phyloP scores from a whole-genome alignment of 768 basidiomycete genomes.

The Postia placenta region DNA sequence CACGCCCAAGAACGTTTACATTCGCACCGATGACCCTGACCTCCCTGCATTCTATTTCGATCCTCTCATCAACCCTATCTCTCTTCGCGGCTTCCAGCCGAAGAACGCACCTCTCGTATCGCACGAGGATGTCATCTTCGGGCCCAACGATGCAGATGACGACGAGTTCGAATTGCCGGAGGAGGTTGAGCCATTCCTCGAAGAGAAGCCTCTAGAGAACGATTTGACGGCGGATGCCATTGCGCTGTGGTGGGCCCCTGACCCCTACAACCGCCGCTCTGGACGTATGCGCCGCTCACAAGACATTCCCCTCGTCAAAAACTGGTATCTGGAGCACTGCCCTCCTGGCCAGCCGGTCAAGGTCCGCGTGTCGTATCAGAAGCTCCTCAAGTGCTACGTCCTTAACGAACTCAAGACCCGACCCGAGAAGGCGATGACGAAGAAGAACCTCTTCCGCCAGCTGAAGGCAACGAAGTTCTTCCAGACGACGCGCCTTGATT shows the following conservation, averaged over 20 bases:
- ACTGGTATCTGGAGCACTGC: slow-evolving; percentile 98
- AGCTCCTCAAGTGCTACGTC: slow-evolving; percentile 92
- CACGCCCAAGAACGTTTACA: slow-evolving; percentile 94
- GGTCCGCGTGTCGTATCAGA: slow-evolving; percentile 98
- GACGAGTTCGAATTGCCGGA: slow-evolving; percentile 87
- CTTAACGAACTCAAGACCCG: slow-evolving; percentile 88
- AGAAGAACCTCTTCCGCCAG: slow-evolving; percentile 94
- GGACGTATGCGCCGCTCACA: slow-evolving; percentile 93
- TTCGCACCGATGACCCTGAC: slow-evolving; percentile 99
- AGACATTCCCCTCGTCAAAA: slow-evolving; percentile 93
- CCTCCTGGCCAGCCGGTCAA: slow-evolving; percentile 95
- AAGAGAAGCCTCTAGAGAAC: slow-evolving; percentile 73
- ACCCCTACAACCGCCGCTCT: slow-evolving; percentile 89
- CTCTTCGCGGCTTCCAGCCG: slow-evolving; percentile 76
- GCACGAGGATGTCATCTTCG: slow-evolving; percentile 92
- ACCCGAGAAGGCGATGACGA: slow-evolving; percentile 94
- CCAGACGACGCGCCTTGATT: slow-evolving; percentile 95
- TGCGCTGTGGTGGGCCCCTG: slow-evolving; percentile 97
- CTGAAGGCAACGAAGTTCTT: slow-evolving; percentile 99
- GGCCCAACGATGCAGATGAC: slow-evolving; percentile 77
- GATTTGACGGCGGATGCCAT: slow-evolving; percentile 95
- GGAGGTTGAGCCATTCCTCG: slow-evolving; percentile 72
- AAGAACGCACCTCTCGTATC: slow-evolving; percentile 80
- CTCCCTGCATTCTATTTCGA: slow-evolving; percentile 99
- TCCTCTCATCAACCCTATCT: slow-evolving; percentile 96